phyloP scores from a whole-genome alignment of 192 early-diverging fungal genomes.

The Coemansia sp. region DNA sequence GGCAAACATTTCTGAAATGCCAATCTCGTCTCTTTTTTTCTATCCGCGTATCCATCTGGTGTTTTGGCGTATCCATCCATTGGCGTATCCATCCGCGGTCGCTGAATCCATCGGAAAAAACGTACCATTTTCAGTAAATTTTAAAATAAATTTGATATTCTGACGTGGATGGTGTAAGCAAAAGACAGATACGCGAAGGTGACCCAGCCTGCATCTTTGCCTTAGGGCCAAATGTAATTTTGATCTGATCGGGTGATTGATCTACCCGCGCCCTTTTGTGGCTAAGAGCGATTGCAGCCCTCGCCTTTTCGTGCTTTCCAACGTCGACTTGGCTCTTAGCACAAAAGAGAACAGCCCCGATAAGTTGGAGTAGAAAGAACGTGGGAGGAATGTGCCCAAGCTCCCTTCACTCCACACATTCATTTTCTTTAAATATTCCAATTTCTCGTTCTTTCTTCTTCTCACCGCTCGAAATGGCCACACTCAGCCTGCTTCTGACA shows the following conservation, averaged over 20 bases:
- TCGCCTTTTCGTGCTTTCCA: neutral
- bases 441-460: neutral
- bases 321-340: neutral
- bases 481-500: conserved; percentile 5
- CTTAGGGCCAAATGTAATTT: neutral
- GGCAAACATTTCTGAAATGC: neutral
- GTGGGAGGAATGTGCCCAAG: neutral
- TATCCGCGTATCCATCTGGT: neutral
- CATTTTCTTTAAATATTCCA: neutral
- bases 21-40: neutral
- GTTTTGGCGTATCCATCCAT: conserved; percentile 7
- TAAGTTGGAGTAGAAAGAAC: neutral
- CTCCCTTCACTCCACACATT: neutral
- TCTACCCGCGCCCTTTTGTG: neutral
- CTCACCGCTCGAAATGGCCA: neutral
- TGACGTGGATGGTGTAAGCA: conserved; percentile 2
- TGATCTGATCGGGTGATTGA: neutral
- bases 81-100: neutral
- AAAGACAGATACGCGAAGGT: neutral
- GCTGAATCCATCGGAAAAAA: neutral
- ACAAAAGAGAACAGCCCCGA: neutral
- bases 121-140: conserved; percentile 1
- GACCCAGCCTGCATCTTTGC: neutral
- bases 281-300: neutral
- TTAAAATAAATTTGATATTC: conserved; percentile 2